Evolutionary conservation across 2,329 filamentous ascomycete species (phyloP).

Genomic region (Claviceps sp.): DNA sequence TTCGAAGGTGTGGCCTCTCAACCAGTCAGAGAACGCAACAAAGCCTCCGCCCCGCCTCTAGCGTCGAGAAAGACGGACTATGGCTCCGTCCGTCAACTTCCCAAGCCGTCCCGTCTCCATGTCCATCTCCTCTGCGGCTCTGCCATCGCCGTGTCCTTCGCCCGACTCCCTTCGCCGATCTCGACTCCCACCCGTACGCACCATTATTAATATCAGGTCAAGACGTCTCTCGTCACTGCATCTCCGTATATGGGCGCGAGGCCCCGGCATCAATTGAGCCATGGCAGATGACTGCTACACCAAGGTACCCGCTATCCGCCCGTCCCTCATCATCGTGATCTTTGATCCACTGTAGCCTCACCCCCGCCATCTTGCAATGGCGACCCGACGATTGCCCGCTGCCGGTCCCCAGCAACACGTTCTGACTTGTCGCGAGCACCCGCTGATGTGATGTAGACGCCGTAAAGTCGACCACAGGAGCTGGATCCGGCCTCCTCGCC

Average conservation of each 20-base stretch:
- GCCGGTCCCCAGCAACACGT: background rate
- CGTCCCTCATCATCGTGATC: background rate
- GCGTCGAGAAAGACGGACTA: background rate
- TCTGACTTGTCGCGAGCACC: slow-evolving; percentile 2
- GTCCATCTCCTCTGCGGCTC: background rate
- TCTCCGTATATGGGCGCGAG: slow-evolving; percentile 28
- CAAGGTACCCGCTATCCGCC: slow-evolving; percentile 24
- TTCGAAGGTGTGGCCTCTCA: background rate
- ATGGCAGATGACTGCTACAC: slow-evolving; percentile 33
- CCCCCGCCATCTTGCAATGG: background rate
- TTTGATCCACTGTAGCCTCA: background rate
- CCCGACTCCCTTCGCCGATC: background rate
- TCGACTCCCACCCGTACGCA: background rate
- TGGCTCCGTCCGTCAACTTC: slow-evolving; percentile 7
- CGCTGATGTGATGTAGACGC: slow-evolving; percentile 19
- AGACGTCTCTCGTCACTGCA: background rate
- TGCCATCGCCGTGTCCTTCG: background rate
- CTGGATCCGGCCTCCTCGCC: slow-evolving; percentile 14
- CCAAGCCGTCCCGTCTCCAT: background rate
- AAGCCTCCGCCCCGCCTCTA: background rate
- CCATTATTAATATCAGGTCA: background rate
- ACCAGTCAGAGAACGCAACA: background rate
- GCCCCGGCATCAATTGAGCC: slow-evolving; percentile 29
- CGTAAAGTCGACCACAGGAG: slow-evolving; percentile 27
- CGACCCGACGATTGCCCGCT: background rate